Conservation (phyloP, 2,329 filamentous ascomycete species). For the Didymella pomorum region DNA sequence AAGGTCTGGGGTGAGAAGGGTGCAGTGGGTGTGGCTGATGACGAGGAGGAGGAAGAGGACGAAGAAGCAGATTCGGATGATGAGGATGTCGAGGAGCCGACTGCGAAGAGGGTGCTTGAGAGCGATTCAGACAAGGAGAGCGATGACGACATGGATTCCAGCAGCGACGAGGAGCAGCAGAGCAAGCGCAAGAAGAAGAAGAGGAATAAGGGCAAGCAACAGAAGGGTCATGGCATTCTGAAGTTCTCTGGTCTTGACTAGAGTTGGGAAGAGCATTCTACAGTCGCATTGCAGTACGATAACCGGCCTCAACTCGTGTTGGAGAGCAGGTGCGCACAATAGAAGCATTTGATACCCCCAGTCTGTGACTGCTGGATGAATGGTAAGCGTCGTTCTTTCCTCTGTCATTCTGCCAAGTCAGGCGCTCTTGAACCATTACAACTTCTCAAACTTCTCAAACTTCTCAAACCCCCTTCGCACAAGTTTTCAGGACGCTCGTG, state of each 20-base stretch:
- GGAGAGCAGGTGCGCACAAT: too few relatives aligned
- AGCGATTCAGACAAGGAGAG: conserved; percentile 58
- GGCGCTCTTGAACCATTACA: too few relatives aligned
- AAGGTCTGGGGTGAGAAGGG: conserved; percentile 88
- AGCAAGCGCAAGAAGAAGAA: conserved; percentile 56
- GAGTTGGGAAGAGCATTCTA: not conserved
- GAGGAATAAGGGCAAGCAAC: conserved; percentile 49
- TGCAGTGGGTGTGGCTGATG: conserved; percentile 61
- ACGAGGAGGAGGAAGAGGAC: conserved; percentile 57
- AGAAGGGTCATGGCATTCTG: conserved; percentile 45
- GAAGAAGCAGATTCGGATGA: conserved; percentile 60
- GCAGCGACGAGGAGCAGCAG: conserved; percentile 55
- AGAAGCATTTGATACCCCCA: too few relatives aligned
- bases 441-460: too few relatives aligned
- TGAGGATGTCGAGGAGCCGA: conserved; percentile 40
- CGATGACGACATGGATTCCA: conserved; percentile 52
- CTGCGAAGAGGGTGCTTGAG: conserved; percentile 38
- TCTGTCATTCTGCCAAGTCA: too few relatives aligned
- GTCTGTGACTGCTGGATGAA: too few relatives aligned
- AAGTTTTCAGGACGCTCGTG: too few relatives aligned
- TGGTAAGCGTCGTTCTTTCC: too few relatives aligned
- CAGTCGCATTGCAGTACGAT: too few relatives aligned
- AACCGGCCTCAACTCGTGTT: too few relatives aligned
- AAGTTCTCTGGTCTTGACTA: conserved; percentile 48
- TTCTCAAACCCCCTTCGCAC: too few relatives aligned